Evolutionary conservation across 1,139 yeast species (phyloP).

Genomic region (Pichia sp.): DNA sequence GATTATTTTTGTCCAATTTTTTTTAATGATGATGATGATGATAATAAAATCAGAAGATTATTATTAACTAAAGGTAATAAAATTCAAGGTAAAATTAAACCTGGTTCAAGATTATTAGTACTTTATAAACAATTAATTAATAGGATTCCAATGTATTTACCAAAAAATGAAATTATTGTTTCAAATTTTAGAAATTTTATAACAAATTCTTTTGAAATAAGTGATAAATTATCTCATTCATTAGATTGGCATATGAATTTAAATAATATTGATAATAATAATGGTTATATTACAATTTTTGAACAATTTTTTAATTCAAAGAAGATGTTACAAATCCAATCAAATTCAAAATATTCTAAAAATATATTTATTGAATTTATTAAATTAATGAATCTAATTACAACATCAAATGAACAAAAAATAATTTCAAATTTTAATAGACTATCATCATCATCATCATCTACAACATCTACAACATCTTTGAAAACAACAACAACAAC

Average conservation of each 20-base stretch:
- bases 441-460: neutral
- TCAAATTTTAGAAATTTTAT: conserved; percentile 22
- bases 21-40: conserved; percentile 13
- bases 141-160: conserved; percentile 16
- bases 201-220: conserved; percentile 22
- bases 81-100: conserved; percentile 27
- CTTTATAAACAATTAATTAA: conserved; percentile 24
- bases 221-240: conserved; percentile 25
- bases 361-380: conserved; percentile 5
- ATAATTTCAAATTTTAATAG: conserved; percentile 1
- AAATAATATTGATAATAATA: conserved; percentile 1
- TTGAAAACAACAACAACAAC: neutral
- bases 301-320: conserved; percentile 1
- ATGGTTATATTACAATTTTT: conserved; percentile 5
- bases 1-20: conserved; percentile 38
- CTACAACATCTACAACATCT: neutral
- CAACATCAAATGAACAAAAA: conserved; percentile 1
- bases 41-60: conserved; percentile 9
- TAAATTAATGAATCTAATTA: conserved; percentile 1
- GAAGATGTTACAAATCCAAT: neutral
- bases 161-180: conserved; percentile 19
- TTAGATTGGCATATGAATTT: conserved; percentile 24
- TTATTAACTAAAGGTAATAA: conserved; percentile 21
- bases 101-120: conserved; percentile 27
- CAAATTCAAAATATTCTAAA: neutral